Evolutionary conservation across 805 yeast species (phyloP), one percentile per base, ranked within the genome.

Genomic region (Metschnikowia henanensis): DNA sequence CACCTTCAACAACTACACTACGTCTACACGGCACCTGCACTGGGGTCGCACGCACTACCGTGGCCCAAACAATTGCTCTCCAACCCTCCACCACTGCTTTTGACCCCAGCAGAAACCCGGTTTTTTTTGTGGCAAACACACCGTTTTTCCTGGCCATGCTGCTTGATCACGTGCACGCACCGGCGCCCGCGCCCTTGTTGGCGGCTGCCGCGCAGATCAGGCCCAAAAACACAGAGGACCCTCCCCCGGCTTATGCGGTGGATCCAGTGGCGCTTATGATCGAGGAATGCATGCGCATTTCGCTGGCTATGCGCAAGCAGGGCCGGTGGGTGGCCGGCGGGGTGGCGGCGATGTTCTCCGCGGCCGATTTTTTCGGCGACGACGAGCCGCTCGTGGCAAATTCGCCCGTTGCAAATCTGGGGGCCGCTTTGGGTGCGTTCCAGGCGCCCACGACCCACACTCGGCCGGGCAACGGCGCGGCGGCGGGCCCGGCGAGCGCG

Each of bases 231-330:
- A n/a, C n/a, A n/a, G n/a, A n/a, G n/a, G n/a, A n/a, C n/a, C n/a
- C 20, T 9, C 37, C 41, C n/a, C 22, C 32, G 9, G 21, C 39
- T 6, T 45, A 53, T 40, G 65, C 92, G 6, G 74, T 87, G 39
- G 91, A 87, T 62, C 87, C 95, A 12, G 76, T 84, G 43, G 85
- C 95, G 1, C 80, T 92, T 53, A 85, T 89, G 52, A 82, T 89
- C 48, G 86, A 87, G 59, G 98, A 94, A 68, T 89, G 97, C 62
- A 85, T 88, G 58, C 76, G 83, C 45, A 78, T 94, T 40, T 80
- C 92, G 16, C 83, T 95, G 16, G 90, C 94, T 18, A 89, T 94
- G 95, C 75, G 97, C 43, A 90, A 89, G 59, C 61, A 62, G 58
- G 57, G 56, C 37, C 76, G 87, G 50, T 79, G 90, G 59, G 80